Base-by-base conservation (phyloP, 352 stramenopile genomes). In the Phytopythium vexans region DNA sequence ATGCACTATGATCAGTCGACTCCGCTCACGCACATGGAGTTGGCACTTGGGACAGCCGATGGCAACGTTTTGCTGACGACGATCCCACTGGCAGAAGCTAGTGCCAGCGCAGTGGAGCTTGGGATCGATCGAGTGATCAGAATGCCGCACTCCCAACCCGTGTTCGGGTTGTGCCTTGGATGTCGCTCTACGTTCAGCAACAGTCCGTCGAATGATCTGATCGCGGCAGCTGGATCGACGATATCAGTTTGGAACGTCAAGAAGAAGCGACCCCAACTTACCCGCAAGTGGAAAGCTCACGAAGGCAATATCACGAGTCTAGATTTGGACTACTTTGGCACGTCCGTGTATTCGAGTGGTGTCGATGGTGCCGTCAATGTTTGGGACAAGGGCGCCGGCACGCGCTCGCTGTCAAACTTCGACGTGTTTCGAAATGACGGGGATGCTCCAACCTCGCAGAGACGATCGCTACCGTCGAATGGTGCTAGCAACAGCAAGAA, bases 181-280 rank as follows among this genome's bases (percentile, higher is more conserved):
- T 85, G 58, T 44, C 62, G 51, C 8, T 76, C 69, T 44, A 86
- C 72, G 44, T 86, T 70, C 42, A 65, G 60, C 8, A 74, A 87
- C 62, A 88, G 71, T 41, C 58, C 49, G 8, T 62, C 60, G 4
- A 86, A 80, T 32, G 64, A 86, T 48, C 57, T 93, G 32, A 54
- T 89, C 3, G 73, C 83, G 1, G 81, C 72, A 0, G 86, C 76
- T 2, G 83, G 83, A 2, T 84, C 67, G 41, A 80, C 69, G 4
- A 82, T 93, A 15, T 87, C 81, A 0, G 77, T 90, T 10, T 93
- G 81, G 81, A 72, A 88, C 43, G 37, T 86, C 34, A 80, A 79
- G 35, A 74, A 80, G 43, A 80, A 86, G 42, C 70, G 66, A 6
- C 45, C 49, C 4, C 49, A 60, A 38, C 58, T 58, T 8, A 60